Evolutionary conservation across 2,329 filamentous ascomycete genomes (phyloP), one percentile per base, ranked within the genome.

Genomic region (Diaporthe sp.): DNA sequence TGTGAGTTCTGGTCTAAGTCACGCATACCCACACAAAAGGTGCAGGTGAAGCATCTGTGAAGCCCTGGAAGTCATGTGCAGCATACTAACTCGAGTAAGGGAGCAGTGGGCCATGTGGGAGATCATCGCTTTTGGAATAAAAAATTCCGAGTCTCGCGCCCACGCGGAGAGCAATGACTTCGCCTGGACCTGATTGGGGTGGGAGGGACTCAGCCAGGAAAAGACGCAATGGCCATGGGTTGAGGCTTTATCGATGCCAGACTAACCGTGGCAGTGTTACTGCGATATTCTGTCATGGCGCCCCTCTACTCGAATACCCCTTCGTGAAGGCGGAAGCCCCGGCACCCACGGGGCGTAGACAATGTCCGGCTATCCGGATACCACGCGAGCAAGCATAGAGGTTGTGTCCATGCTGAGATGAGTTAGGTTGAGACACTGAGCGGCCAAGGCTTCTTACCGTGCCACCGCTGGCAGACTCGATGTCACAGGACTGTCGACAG

Each of bases 11-110:
- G 7, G 7, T 68, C 63, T 12, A 39, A 53, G 47, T 31, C 65
- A 53, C 65, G 47, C 65, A 68, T 53, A 55, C 22, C 47, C 47
- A 39, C 65, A 68, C 22, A n/a, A 37, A 17, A 17, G 42, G 31
- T 53, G 22, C 17, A 37, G n/a, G n/a, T 20, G 65, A 39, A 39
- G 44, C 44, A 39, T 31, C 34, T 47, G 31, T 53, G 34, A 68
- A 53, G 65, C 47, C 47, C 13, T 53, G 13, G 65, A 20, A 20
- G 12, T 53, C 47, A 39, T 28, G 34, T 37, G 47, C 34, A 53
- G n/a, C 31, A 47, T 39, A 13, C 13, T 68, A 53, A 53, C 49
- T 42, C 47, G 65, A 53, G 65, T 53, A 53, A 53, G 65, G 37
- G 31, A 20, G 65, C 31, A 39, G 65, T 53, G 47, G 34, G 22